Evolutionary conservation across 495 filamentous ascomycete species (phyloP).

Genomic region (Hypomontagnella monticulosa): DNA sequence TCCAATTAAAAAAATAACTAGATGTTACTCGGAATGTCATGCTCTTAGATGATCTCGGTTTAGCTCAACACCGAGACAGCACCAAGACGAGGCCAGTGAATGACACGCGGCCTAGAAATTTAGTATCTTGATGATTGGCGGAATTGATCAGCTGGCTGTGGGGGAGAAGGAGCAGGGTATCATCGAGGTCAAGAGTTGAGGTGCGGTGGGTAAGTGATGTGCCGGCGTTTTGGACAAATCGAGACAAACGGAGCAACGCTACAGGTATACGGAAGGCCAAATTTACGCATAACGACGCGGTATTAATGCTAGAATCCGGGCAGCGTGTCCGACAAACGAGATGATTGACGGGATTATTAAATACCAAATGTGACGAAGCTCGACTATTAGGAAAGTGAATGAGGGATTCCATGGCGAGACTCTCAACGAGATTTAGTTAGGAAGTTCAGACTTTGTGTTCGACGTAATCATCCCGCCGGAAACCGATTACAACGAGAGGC

Average conservation of each 20-base stretch:
- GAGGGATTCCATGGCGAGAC: background rate
- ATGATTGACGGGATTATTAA: slow-evolving; percentile 38
- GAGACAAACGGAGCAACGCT: slow-evolving; percentile 27
- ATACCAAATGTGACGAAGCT: background rate
- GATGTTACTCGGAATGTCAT: background rate
- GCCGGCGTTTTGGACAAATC: slow-evolving; percentile 37
- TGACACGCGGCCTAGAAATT: background rate
- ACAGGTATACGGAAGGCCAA: slow-evolving; percentile 11
- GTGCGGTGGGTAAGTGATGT: slow-evolving; percentile 14
- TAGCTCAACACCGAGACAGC: slow-evolving; percentile 33
- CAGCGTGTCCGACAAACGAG: slow-evolving; percentile 8
- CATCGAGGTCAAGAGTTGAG: slow-evolving; percentile 15
- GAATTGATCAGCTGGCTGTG: slow-evolving; percentile 20
- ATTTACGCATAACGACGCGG: slow-evolving; percentile 6
- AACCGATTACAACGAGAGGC: too few relatives aligned
- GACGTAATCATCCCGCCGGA: slow-evolving; percentile 4
- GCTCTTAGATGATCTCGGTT: slow-evolving; percentile 17
- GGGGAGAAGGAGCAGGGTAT: slow-evolving; percentile 22
- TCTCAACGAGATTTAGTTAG: background rate
- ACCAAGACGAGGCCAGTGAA: slow-evolving; percentile 20
- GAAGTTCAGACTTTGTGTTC: slow-evolving; percentile 1
- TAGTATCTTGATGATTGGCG: slow-evolving; percentile 20
- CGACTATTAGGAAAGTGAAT: background rate
- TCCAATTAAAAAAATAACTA: too few relatives aligned
- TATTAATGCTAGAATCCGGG: slow-evolving; percentile 8